Percentiles rank a stretch among this genome's conserved stretches.
Evolutionary conservation across 768 basidiomycete genomes (phyloP).

Genomic region (Leccinum sublutescens): DNA sequence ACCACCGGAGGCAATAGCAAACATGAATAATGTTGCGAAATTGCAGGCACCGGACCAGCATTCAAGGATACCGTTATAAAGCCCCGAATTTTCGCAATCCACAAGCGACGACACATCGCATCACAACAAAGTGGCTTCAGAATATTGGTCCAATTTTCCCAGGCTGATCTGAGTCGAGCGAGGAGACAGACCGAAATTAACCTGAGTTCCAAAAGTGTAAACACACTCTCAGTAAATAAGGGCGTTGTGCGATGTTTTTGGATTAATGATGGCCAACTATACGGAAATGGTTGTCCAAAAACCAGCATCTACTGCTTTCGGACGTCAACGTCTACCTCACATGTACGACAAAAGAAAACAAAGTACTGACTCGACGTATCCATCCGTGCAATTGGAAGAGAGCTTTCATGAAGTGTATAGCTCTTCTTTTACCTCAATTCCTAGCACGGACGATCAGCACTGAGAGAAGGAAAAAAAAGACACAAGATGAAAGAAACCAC

Average conservation of each 20-base stretch:
- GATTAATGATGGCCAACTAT: constrained; percentile 19
- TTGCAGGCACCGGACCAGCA: neutral
- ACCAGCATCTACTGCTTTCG: constrained; percentile 26
- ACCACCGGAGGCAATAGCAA: neutral
- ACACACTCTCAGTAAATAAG: neutral
- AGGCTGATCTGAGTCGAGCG: neutral
- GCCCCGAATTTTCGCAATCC: neutral
- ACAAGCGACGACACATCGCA: neutral
- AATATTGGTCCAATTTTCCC: neutral
- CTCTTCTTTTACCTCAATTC: constrained; percentile 63
- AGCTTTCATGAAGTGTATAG: constrained; percentile 47
- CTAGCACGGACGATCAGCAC: constrained; percentile 29
- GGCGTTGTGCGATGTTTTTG: constrained; percentile 12
- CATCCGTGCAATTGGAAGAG: constrained; percentile 9
- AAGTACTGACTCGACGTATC: constrained; percentile 19
- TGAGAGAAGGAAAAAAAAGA: neutral
- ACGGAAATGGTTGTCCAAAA: constrained; percentile 19
- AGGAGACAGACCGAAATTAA: neutral
- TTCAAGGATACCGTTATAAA: neutral
- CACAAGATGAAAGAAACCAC: neutral
- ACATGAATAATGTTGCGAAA: neutral
- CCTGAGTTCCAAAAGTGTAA: neutral
- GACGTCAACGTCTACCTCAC: constrained; percentile 2
- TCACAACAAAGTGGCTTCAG: neutral
- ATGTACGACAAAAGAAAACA: neutral